Conservation (phyloP, 2,329 filamentous ascomycete genomes). For the Cladosporium velox region DNA sequence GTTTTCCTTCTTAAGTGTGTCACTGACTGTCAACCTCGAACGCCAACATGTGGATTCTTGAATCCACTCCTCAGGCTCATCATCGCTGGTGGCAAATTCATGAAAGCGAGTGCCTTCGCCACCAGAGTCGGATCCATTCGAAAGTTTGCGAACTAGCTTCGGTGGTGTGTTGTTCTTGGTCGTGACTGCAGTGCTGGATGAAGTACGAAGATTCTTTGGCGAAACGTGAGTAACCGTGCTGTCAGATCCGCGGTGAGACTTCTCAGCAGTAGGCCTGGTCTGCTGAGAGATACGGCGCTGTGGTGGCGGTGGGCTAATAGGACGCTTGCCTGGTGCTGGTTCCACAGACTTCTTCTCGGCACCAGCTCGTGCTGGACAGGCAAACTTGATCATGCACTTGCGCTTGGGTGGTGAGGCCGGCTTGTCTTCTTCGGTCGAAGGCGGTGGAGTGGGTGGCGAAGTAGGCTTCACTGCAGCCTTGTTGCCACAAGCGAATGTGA, state of each 20-base stretch:
- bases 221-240: constrained; percentile 53
- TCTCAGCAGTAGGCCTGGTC: constrained; percentile 18
- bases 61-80: constrained; percentile 90
- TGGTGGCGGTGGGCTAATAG: constrained; percentile 46
- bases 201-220: constrained; percentile 33
- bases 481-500: constrained; percentile 83
- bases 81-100: constrained; percentile 82
- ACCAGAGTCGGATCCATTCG: constrained; percentile 44
- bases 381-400: constrained; percentile 71
- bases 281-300: constrained; percentile 25
- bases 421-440: constrained; percentile 22
- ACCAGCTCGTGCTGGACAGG: constrained; percentile 61
- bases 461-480: constrained; percentile 59
- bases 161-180: constrained; percentile 36
- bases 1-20: constrained; percentile 88
- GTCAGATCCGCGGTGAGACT: constrained; percentile 51
- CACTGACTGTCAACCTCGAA: constrained; percentile 79
- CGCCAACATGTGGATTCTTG: constrained; percentile 65
- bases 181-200: constrained; percentile 23
- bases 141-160: constrained; percentile 35
- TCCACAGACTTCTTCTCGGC: constrained; percentile 36
- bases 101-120: constrained; percentile 69
- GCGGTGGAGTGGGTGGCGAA: constrained; percentile 20
- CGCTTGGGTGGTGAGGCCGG: constrained; percentile 50
- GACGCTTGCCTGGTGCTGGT: constrained; percentile 35